Evolutionary conservation across 108 stramenopile species (phyloP), one percentile per base, ranked within the genome.

Genomic region (Chaetoceros tenuissimus): DNA sequence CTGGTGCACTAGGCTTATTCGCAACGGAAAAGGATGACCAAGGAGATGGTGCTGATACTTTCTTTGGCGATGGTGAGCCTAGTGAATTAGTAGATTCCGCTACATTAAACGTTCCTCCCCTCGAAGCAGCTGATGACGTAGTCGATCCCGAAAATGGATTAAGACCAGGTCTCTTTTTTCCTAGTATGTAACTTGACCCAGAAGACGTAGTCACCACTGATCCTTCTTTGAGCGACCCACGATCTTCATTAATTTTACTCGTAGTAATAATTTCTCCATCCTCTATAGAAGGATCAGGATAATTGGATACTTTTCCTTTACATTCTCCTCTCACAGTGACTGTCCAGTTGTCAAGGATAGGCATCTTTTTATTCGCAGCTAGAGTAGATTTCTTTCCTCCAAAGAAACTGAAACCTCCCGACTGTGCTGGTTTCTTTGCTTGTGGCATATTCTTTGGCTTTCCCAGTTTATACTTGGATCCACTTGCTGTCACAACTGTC

Each of bases 231-330:
- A 77, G 77, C 30, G 52, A 45, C 5, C 68, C 47, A 1, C 83
- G 64, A 59, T 84, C 67, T 25, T 61, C 28, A 7, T 87, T 50
- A 10, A 40, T 40, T 1, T 85, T 81, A 52, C 79, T 81, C 5
- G 91, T 92, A 0, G 78, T 80, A 40, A 92, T 84, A 8, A 74
- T 69, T 59, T 88, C 83, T 3, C 86, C 86, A 64, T 92, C 87
- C 31, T 70, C 65, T 57, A 92, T 82, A 3, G 66, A 56, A 5
- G 5, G 5, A 40, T 40, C 34, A 13, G 81, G 84, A 52, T 92
- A 87, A 50, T 75, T 75, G 3, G 57, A 62, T 7, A 87, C 82
- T 24, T 68, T 77, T 55, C 89, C 89, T 49, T 77, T 61, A 16
- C 87, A 47, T 56, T 77, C 70, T 19, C 82, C 89, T 27, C 69